Evolutionary conservation across 768 basidiomycete species (phyloP).

Genomic region (Mycena indigotica): DNA sequence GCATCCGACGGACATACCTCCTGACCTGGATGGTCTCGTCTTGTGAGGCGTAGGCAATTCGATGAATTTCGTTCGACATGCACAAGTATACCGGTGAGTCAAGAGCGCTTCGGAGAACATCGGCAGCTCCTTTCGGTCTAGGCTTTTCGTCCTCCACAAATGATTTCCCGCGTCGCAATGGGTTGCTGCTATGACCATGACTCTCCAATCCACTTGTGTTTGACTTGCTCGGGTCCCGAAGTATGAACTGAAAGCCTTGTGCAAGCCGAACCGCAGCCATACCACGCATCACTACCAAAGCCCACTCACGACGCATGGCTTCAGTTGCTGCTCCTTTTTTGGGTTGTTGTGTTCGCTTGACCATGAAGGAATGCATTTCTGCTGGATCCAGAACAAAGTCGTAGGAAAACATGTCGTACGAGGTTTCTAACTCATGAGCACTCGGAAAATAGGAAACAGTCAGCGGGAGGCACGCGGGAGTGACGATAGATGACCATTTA

Average conservation of each 20-base stretch:
- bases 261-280: slow-evolving; percentile 92
- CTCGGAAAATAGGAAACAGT: slow-evolving; percentile 89
- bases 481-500: slow-evolving; percentile 88
- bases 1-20: slow-evolving; percentile 78
- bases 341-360: slow-evolving; percentile 56
- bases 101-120: slow-evolving; percentile 57
- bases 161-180: slow-evolving; percentile 54
- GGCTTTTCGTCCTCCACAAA: slow-evolving; percentile 60
- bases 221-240: slow-evolving; percentile 45
- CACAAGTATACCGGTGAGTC: slow-evolving; percentile 84
- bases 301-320: slow-evolving; percentile 69
- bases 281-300: slow-evolving; percentile 81
- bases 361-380: slow-evolving; percentile 86
- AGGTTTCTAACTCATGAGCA: slow-evolving; percentile 68
- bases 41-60: slow-evolving; percentile 86
- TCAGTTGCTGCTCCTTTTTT: slow-evolving; percentile 45
- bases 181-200: slow-evolving; percentile 35
- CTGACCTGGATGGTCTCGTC: slow-evolving; percentile 90
- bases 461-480: slow-evolving; percentile 86
- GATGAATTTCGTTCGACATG: slow-evolving; percentile 94
- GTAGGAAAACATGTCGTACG: slow-evolving; percentile 83
- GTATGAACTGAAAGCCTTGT: slow-evolving; percentile 93
- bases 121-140: slow-evolving; percentile 64
- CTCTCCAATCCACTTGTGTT: slow-evolving; percentile 14
- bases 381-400: slow-evolving; percentile 83